These are phyloP conservation scores for Eutrema yunnanense DNA, from an alignment of 345 rosid species.

Conservation along the genomic window DNA sequence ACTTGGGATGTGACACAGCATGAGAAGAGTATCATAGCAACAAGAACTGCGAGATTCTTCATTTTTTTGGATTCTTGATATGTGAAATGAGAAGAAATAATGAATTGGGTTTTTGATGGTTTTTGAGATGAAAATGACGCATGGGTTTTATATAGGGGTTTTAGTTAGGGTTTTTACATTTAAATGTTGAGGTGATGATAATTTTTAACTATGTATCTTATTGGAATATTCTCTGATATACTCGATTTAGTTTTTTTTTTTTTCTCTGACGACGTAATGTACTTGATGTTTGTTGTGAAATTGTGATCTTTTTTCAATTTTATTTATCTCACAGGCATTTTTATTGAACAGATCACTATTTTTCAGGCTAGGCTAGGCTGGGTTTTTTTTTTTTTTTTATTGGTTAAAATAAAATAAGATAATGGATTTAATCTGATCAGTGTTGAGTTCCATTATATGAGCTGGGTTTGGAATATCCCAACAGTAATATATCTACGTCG, in stretches of 20 bases:
- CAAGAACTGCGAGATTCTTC: conserved; percentile 9
- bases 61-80: conserved; percentile 2
- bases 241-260: neutral
- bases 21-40: conserved; percentile 8
- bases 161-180: neutral
- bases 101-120: neutral
- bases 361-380: neutral
- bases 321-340: neutral
- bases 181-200: neutral
- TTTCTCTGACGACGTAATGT: neutral
- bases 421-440: too few relatives aligned
- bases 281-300: neutral
- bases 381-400: too few relatives aligned
- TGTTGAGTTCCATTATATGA: neutral
- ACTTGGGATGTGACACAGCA: conserved; percentile 4
- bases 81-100: neutral
- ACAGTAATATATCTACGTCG: neutral
- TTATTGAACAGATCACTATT: neutral
- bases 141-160: conserved; percentile 8
- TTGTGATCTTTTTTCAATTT: neutral
- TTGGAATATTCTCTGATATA: conserved; percentile 6
- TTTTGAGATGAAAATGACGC: neutral
- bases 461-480: neutral
- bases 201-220: neutral
- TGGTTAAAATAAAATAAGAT: too few relatives aligned